Evolutionary conservation across 78 protist species (phyloP).

Genomic region (Mantamonas sphyraenae): DNA sequence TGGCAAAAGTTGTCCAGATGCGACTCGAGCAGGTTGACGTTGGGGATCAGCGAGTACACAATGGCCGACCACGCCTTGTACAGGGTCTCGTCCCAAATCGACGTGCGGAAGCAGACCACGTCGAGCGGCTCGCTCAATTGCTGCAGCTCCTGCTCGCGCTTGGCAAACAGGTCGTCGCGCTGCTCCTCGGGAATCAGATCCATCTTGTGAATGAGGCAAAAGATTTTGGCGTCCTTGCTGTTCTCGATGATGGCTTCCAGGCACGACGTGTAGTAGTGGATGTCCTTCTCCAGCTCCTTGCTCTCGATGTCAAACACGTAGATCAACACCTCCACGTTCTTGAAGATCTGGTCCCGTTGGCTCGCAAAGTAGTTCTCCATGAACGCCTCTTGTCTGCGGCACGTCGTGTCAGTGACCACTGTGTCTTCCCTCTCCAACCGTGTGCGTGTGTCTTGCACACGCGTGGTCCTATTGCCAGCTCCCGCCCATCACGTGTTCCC

Average conservation of each 20-base stretch:
- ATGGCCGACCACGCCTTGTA: conserved; percentile 90
- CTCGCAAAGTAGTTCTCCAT: conserved; percentile 88
- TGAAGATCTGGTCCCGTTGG: conserved; percentile 93
- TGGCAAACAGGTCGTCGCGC: conserved; percentile 28
- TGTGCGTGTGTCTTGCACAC: neutral
- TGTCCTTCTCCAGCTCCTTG: conserved; percentile 65
- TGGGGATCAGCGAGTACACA: conserved; percentile 86
- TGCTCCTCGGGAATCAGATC: conserved; percentile 83
- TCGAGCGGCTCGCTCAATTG: conserved; percentile 47
- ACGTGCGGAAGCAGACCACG: conserved; percentile 77
- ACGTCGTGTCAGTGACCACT: too few species aligned
- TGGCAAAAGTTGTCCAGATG: conserved; percentile 73
- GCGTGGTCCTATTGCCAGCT: too few species aligned
- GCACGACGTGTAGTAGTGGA: conserved; percentile 67
- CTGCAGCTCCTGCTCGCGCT: conserved; percentile 56
- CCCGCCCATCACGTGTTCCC: too few species aligned
- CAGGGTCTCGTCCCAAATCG: conserved; percentile 97
- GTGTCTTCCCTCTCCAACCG: too few species aligned
- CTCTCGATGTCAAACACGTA: conserved; percentile 90
- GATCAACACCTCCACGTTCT: conserved; percentile 91
- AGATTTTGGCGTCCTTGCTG: conserved; percentile 74
- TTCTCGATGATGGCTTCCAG: conserved; percentile 71
- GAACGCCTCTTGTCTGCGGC: conserved; percentile 83
- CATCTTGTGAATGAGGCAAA: conserved; percentile 95
- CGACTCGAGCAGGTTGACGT: conserved; percentile 59